phyloP scores from a whole-genome alignment of 768 basidiomycete species.

The Phaeolepiota aurea region DNA sequence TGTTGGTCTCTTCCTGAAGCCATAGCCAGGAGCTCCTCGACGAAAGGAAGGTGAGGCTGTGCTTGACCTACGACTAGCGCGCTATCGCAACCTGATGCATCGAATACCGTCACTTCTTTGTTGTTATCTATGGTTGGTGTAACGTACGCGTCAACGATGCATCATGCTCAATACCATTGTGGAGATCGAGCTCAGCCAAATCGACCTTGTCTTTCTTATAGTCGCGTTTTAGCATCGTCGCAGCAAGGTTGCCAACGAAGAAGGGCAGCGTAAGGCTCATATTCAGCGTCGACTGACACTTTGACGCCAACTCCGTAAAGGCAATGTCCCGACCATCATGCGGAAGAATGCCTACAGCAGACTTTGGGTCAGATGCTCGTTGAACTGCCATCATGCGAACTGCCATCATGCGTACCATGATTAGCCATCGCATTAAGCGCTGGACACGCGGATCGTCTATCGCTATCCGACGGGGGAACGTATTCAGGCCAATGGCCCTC shows the following conservation, averaged over 20 bases:
- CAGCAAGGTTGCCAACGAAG: constrained; percentile 56
- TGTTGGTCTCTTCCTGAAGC: constrained; percentile 51
- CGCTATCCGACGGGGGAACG: constrained; percentile 44
- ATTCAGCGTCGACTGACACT: constrained; percentile 54
- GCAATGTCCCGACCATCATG: constrained; percentile 61
- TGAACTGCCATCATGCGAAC: background rate
- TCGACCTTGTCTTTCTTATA: constrained; percentile 57
- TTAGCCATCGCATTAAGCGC: constrained; percentile 78
- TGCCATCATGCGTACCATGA: constrained; percentile 55
- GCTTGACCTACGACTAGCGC: constrained; percentile 40
- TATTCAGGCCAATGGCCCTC: constrained; percentile 67
- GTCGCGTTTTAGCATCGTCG: constrained; percentile 44
- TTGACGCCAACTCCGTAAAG: constrained; percentile 39
- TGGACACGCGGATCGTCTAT: constrained; percentile 69
- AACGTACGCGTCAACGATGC: constrained; percentile 49
- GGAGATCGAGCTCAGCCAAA: constrained; percentile 57
- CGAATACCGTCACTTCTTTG: background rate
- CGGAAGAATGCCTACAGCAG: constrained; percentile 57
- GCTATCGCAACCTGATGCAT: constrained; percentile 43
- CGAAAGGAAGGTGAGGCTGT: constrained; percentile 35
- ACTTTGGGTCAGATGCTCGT: too few species aligned
- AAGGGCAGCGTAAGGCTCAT: constrained; percentile 59
- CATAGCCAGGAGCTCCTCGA: constrained; percentile 47
- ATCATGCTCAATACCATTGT: constrained; percentile 74
- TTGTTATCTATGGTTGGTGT: constrained; percentile 10